phyloP scores from a whole-genome alignment of 2,329 filamentous ascomycete genomes.

The Aspergillus sp. region DNA sequence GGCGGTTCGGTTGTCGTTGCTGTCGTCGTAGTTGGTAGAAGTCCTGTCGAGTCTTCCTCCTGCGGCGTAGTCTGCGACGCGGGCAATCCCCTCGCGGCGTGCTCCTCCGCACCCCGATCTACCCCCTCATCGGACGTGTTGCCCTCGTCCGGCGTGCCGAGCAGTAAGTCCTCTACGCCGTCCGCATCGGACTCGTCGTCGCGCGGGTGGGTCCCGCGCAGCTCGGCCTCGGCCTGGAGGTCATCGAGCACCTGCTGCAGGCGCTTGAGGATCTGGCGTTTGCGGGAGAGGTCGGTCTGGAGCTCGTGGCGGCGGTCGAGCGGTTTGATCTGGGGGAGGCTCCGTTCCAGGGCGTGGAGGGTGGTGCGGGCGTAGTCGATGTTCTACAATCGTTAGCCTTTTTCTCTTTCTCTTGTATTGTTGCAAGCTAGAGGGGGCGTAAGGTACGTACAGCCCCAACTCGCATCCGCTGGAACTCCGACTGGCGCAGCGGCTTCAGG shows the following conservation, averaged over 20 bases:
- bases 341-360: conserved; percentile 41
- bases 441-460: conserved; percentile 35
- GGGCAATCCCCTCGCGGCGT: conserved; percentile 17
- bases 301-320: conserved; percentile 38
- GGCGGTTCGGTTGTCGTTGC: background rate
- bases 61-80: no score
- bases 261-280: conserved; percentile 34
- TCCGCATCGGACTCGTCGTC: conserved; percentile 23
- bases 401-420: background rate
- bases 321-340: conserved; percentile 39
- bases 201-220: conserved; percentile 11
- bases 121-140: conserved; percentile 10
- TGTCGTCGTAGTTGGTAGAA: background rate
- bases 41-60: no score
- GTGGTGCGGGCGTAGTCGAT: conserved; percentile 45
- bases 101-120: conserved; percentile 11
- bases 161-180: conserved; percentile 25
- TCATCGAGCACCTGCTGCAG: conserved; percentile 34
- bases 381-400: conserved; percentile 30
- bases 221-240: conserved; percentile 26
- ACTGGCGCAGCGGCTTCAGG: conserved; percentile 35
- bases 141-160: conserved; percentile 26
- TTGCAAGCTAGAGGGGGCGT: background rate
- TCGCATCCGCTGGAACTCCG: conserved; percentile 44
- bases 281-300: conserved; percentile 39